Percentiles rank a stretch among this genome's conserved stretches.
These are phyloP conservation scores for Solanum appendiculatum DNA, from an alignment of 257 asterid species.

Conservation along the genomic window DNA sequence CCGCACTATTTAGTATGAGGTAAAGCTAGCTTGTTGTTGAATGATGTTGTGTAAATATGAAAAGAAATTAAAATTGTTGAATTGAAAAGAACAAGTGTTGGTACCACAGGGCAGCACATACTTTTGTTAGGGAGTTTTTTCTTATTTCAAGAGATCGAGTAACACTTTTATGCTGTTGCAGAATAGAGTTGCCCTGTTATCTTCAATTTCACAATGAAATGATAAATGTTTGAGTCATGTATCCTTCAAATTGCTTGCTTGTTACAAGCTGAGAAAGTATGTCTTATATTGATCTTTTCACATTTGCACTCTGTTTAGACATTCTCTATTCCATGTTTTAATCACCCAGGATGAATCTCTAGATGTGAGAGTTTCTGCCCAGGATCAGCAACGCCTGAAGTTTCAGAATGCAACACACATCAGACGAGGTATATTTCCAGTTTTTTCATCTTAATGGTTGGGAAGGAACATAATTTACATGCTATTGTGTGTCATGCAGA, in stretches of 20 bases:
- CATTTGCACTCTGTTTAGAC: neutral
- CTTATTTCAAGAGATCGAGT: neutral
- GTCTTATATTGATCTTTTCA: neutral
- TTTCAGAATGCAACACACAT: slow-evolving; percentile 18
- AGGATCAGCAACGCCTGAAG: slow-evolving; percentile 39
- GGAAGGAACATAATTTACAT: neutral
- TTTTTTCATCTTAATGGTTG: neutral
- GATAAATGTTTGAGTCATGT: neutral
- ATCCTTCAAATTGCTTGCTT: neutral
- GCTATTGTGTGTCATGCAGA: slow-evolving; percentile 23
- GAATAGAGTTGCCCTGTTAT: neutral
- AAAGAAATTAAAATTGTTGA: neutral
- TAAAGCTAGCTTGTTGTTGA: neutral
- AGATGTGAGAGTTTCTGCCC: slow-evolving; percentile 35
- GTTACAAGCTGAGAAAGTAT: neutral
- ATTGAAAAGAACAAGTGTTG: neutral
- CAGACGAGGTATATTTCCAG: neutral
- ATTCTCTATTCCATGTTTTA: neutral
- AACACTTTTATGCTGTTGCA: neutral
- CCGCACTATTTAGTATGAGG: neutral
- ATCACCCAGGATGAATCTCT: slow-evolving; percentile 44
- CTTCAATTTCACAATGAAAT: neutral
- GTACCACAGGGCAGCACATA: neutral
- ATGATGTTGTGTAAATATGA: neutral
- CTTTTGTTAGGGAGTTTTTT: neutral